Conservation (phyloP, 2,329 filamentous ascomycete species). For the Trichoderma arundinaceum region DNA sequence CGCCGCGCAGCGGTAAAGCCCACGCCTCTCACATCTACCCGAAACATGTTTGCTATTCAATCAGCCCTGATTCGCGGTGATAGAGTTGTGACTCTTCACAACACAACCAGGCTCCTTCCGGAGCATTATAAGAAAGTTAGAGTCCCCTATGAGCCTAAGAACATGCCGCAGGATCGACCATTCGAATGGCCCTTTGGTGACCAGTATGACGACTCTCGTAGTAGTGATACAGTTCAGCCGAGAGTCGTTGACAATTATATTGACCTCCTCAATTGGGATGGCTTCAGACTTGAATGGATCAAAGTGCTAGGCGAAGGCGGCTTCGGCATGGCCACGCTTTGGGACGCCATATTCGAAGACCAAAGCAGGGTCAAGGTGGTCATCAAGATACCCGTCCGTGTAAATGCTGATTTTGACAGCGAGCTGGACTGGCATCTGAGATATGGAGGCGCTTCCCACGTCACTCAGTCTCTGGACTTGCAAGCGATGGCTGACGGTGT, state of each 20-base stretch:
- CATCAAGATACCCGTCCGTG: conserved; percentile 36
- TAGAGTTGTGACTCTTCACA: conserved; percentile 27
- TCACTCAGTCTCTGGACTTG: conserved; percentile 40
- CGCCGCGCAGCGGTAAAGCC: not conserved
- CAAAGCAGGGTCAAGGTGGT: conserved; percentile 35
- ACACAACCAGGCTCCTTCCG: conserved; percentile 6
- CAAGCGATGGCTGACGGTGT: conserved; percentile 29
- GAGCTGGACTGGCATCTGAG: conserved; percentile 39
- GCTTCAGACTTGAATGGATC: conserved; percentile 33
- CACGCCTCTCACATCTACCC: not conserved
- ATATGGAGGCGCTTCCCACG: conserved; percentile 40
- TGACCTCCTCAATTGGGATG: conserved; percentile 28
- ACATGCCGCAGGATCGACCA: not conserved
- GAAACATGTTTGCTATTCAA: conserved; percentile 26
- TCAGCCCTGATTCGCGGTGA: conserved; percentile 32
- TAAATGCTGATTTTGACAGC: conserved; percentile 18
- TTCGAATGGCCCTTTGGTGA: conserved; percentile 9
- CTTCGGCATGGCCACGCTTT: conserved; percentile 33
- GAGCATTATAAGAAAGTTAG: not conserved
- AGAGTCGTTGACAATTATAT: not conserved
- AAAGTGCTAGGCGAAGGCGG: conserved; percentile 32
- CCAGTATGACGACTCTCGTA: not conserved
- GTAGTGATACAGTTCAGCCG: not conserved
- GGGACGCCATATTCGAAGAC: conserved; percentile 32
- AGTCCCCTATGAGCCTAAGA: not conserved